phyloP scores from a whole-genome alignment of 2,329 filamentous ascomycete genomes.

The Dactylella cylindrospora region DNA sequence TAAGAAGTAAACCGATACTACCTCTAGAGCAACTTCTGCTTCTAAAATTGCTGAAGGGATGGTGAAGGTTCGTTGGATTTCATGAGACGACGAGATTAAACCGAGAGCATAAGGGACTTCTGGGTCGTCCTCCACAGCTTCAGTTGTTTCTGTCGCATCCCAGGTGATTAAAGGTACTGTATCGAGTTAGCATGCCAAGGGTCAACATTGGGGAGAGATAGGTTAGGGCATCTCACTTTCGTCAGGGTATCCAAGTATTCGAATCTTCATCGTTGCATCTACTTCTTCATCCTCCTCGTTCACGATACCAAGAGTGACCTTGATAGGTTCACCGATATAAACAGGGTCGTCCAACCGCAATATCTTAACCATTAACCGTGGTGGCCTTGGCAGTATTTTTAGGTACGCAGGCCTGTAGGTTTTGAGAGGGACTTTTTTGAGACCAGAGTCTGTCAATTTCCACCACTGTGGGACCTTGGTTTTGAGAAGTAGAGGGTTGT shows the following conservation, averaged over 20 bases:
- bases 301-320: constrained; percentile 67
- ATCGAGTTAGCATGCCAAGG: constrained; percentile 24
- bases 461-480: constrained; percentile 29
- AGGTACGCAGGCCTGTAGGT: constrained; percentile 57
- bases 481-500: constrained; percentile 31
- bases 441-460: constrained; percentile 15
- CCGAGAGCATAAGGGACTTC: constrained; percentile 33
- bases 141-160: constrained; percentile 29
- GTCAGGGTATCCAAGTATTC: constrained; percentile 62
- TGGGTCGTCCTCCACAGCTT: constrained; percentile 25
- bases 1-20: constrained; percentile 69
- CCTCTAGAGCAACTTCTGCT: constrained; percentile 48
- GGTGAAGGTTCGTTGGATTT: constrained; percentile 43
- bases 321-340: constrained; percentile 79
- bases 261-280: constrained; percentile 68
- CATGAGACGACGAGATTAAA: constrained; percentile 24
- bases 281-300: constrained; percentile 84
- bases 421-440: constrained; percentile 31
- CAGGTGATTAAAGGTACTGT: constrained; percentile 36
- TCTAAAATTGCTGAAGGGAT: constrained; percentile 46
- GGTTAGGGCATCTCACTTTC: constrained; percentile 32
- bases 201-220: constrained; percentile 5
- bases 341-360: constrained; percentile 63
- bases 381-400: constrained; percentile 80
- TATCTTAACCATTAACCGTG: constrained; percentile 75